Percentiles rank a stretch among this genome's conserved stretches.
Evolutionary conservation across 768 basidiomycete species (phyloP).

Genomic region (Leccinum subgranulosum): DNA sequence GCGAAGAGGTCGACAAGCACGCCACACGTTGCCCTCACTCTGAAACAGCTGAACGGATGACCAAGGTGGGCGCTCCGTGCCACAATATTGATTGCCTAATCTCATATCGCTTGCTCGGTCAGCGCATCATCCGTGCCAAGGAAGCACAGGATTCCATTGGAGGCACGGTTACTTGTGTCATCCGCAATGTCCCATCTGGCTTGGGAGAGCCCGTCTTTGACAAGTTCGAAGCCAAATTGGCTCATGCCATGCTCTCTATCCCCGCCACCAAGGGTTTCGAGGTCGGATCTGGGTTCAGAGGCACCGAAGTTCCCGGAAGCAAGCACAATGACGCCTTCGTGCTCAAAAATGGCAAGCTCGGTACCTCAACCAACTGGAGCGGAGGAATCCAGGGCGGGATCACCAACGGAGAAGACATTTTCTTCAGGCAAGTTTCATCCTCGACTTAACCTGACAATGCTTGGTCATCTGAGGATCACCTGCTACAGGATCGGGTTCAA

Average conservation of each 20-base stretch:
- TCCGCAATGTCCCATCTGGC: conserved; percentile 85
- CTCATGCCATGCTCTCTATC: conserved; percentile 98
- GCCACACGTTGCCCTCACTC: conserved; percentile 86
- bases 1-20: conserved; percentile 86
- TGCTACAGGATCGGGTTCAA: conserved; percentile 86
- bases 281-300: conserved; percentile 94
- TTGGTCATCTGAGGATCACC: conserved; percentile 9
- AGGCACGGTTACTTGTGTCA: conserved; percentile 96
- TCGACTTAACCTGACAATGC: background rate
- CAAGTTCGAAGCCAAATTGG: conserved; percentile 95
- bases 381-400: conserved; percentile 98
- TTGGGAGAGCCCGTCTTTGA: conserved; percentile 98
- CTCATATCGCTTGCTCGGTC: conserved; percentile 10
- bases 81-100: conserved; percentile 34
- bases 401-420: conserved; percentile 94
- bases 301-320: conserved; percentile 90
- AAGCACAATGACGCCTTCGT: conserved; percentile 92
- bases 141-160: conserved; percentile 91
- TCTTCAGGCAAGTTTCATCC: conserved; percentile 71
- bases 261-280: conserved; percentile 99
- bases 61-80: conserved; percentile 50
- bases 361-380: conserved; percentile 92
- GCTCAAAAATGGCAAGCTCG: conserved; percentile 63
- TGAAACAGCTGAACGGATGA: conserved; percentile 89
- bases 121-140: conserved; percentile 95